These are phyloP conservation scores for Rhizophora apiculata DNA, from an alignment of 345 rosid genomes.

Conservation along the genomic window DNA sequence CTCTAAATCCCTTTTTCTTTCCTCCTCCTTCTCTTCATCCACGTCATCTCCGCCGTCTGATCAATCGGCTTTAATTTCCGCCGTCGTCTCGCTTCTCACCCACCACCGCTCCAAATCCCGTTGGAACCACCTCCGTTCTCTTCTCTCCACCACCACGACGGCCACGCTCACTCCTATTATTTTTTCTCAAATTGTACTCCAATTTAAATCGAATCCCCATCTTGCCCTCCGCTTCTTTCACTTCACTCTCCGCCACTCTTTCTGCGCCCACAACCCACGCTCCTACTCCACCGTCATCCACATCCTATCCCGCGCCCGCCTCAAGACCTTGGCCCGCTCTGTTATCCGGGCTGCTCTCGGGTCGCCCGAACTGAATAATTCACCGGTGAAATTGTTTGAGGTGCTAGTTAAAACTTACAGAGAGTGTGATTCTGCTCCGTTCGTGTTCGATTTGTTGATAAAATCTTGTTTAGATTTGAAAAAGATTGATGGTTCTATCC, in stretches of 20 bases:
- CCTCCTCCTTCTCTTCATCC: neutral
- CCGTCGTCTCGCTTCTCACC: slow-evolving; percentile 60
- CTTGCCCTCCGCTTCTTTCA: slow-evolving; percentile 67
- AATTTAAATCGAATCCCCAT: slow-evolving; percentile 55
- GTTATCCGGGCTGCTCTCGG: slow-evolving; percentile 50
- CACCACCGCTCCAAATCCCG: slow-evolving; percentile 82
- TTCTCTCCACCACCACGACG: slow-evolving; percentile 51
- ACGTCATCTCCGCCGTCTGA: slow-evolving; percentile 29
- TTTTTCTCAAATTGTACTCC: slow-evolving; percentile 60
- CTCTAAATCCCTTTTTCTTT: neutral
- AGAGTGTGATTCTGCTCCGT: slow-evolving; percentile 85
- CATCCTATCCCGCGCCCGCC: slow-evolving; percentile 72
- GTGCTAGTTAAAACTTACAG: slow-evolving; percentile 53
- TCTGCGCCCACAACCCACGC: slow-evolving; percentile 52
- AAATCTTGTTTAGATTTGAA: slow-evolving; percentile 60
- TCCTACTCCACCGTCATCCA: slow-evolving; percentile 63
- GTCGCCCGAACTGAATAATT: slow-evolving; percentile 18
- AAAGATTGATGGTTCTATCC: slow-evolving; percentile 52
- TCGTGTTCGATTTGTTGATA: slow-evolving; percentile 72
- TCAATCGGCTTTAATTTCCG: slow-evolving; percentile 31
- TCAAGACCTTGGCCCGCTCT: slow-evolving; percentile 42
- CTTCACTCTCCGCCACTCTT: slow-evolving; percentile 59
- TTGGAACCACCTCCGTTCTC: slow-evolving; percentile 65
- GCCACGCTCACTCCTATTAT: slow-evolving; percentile 41
- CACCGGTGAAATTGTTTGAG: slow-evolving; percentile 36